These are phyloP conservation scores for Sporisorium sorghi DNA, from an alignment of 1,284 basidiomycete species.

Conservation along the genomic window DNA sequence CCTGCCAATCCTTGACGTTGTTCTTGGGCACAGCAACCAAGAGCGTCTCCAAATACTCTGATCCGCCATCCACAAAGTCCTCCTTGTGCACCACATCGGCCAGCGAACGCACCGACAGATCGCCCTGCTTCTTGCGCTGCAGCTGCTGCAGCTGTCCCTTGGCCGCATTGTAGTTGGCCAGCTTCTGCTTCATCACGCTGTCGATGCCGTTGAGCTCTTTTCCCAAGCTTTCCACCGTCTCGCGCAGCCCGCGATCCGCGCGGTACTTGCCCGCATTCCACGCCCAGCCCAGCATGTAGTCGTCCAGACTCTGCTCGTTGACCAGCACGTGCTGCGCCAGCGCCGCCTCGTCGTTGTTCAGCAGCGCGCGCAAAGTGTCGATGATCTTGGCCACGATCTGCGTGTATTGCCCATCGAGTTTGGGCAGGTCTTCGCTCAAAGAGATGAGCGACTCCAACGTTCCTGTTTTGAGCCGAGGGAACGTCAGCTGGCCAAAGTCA, in stretches of 20 bases:
- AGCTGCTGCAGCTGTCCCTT: constrained; percentile 93
- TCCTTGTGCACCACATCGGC: constrained; percentile 86
- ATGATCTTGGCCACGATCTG: constrained; percentile 89
- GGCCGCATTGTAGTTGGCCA: constrained; percentile 90
- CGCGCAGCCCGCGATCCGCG: constrained; percentile 80
- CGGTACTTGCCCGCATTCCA: constrained; percentile 92
- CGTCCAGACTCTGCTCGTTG: constrained; percentile 83
- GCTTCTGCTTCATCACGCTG: constrained; percentile 76
- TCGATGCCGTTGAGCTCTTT: constrained; percentile 73
- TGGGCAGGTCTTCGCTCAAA: constrained; percentile 91
- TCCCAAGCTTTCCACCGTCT: constrained; percentile 83
- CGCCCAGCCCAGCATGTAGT: constrained; percentile 77
- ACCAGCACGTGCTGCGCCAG: constrained; percentile 85
- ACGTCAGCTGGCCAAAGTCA: constrained; percentile 60
- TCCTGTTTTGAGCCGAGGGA: constrained; percentile 77
- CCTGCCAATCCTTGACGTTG: constrained; percentile 86
- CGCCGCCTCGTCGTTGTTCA: constrained; percentile 87
- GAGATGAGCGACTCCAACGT: constrained; percentile 90
- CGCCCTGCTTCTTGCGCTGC: constrained; percentile 96
- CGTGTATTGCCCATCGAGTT: constrained; percentile 90
- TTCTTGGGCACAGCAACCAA: constrained; percentile 93
- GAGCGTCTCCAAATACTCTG: constrained; percentile 92
- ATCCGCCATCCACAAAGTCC: constrained; percentile 81
- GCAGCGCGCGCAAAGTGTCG: constrained; percentile 88
- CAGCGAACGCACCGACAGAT: constrained; percentile 88